phyloP scores from a whole-genome alignment of 192 early-diverging fungal species.

The Gigaspora rosea region DNA sequence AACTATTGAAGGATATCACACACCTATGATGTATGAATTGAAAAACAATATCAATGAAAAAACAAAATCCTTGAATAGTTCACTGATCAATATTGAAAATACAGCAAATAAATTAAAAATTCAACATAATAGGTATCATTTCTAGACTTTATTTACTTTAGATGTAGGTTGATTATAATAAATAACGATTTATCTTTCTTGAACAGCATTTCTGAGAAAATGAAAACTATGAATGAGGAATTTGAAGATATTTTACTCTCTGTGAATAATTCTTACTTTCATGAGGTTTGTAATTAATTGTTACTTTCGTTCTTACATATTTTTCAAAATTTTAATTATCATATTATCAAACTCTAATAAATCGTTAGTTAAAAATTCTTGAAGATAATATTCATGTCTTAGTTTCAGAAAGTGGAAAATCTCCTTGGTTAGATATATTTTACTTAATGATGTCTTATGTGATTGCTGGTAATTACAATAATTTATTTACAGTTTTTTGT shows the following conservation, averaged over 20 bases:
- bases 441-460: constrained; percentile 31
- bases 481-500: background rate
- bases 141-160: background rate
- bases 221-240: background rate
- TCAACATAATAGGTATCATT: background rate
- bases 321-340: background rate
- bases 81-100: background rate
- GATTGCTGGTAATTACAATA: constrained; percentile 21
- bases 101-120: background rate
- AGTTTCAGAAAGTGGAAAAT: constrained; percentile 4
- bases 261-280: constrained; percentile 20
- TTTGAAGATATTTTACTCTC: background rate
- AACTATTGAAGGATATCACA: too few relatives aligned
- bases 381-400: constrained; percentile 32
- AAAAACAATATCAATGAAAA: background rate
- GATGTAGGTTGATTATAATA: background rate
- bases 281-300: constrained; percentile 2
- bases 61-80: background rate
- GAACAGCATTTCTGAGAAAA: constrained; percentile 14
- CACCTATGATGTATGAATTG: background rate
- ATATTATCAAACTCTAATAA: background rate
- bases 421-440: constrained; percentile 16
- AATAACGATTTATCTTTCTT: background rate
- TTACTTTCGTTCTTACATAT: background rate
- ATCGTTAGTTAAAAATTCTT: constrained; percentile 21